phyloP scores from a whole-genome alignment of 495 filamentous ascomycete species.

The Penicillium paxilli region DNA sequence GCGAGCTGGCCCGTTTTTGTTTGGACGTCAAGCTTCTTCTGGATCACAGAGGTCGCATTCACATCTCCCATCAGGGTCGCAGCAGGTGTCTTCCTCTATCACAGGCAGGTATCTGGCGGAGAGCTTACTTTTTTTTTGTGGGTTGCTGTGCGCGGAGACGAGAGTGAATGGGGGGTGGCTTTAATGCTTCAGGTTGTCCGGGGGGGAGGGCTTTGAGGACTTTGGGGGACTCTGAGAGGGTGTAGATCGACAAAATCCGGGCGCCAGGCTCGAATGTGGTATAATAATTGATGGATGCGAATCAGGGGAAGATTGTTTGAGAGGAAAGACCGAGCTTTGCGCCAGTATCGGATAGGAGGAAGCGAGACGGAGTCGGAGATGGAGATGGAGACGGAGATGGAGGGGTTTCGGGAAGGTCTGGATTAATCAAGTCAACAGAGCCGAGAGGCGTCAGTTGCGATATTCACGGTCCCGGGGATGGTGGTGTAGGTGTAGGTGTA shows the following conservation, averaged over 20 bases:
- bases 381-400: neutral
- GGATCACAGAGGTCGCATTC: too few species aligned
- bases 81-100: too few species aligned
- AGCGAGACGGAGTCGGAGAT: neutral
- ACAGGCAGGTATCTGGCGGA: constrained; percentile 3
- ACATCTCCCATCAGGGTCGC: too few species aligned
- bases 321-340: neutral
- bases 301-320: neutral
- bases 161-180: neutral
- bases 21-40: too few species aligned
- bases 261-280: neutral
- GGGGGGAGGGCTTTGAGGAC: too few species aligned
- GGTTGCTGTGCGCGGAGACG: too few species aligned
- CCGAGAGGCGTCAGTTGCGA: too few species aligned
- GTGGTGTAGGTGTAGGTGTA: too few species aligned
- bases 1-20: too few species aligned
- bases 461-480: too few species aligned
- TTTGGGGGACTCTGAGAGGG: neutral
- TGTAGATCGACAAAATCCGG: neutral
- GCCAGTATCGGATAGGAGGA: constrained; percentile 2
- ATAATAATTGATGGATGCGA: neutral
- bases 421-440: constrained; percentile 2
- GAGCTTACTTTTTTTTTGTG: constrained; percentile 23
- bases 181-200: too few species aligned
- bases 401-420: constrained; percentile 5